phyloP scores from a whole-genome alignment of 2,329 filamentous ascomycete species.

The Paraconiothyrium brasiliense region DNA sequence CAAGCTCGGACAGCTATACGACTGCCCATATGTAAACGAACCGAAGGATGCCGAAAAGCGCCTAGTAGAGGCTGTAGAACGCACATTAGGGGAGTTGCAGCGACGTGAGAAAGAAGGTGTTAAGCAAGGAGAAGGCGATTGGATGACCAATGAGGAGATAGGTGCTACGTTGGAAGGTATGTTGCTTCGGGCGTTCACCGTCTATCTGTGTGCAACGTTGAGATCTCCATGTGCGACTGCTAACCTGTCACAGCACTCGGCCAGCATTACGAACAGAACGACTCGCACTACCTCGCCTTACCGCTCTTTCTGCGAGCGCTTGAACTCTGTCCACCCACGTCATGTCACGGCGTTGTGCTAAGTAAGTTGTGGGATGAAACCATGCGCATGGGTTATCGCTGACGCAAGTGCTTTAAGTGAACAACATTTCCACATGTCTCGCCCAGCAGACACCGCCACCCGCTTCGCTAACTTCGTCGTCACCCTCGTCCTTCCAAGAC shows the following conservation, averaged over 20 bases:
- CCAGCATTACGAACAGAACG: constrained; percentile 76
- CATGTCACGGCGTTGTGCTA: constrained; percentile 82
- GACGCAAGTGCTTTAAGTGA: constrained; percentile 63
- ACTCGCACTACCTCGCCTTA: constrained; percentile 81
- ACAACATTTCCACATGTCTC: constrained; percentile 79
- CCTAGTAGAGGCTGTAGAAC: constrained; percentile 83
- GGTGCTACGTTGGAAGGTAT: constrained; percentile 77
- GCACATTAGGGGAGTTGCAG: constrained; percentile 76
- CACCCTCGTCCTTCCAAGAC: constrained; percentile 47
- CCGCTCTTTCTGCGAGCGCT: constrained; percentile 89
- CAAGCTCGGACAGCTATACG: constrained; percentile 86
- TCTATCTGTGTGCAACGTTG: constrained; percentile 20
- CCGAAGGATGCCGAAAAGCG: constrained; percentile 77
- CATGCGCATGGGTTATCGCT: constrained; percentile 6
- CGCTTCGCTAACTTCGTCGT: constrained; percentile 41
- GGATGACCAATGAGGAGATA: constrained; percentile 75
- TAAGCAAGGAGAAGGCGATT: constrained; percentile 74
- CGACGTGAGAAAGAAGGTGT: constrained; percentile 73
- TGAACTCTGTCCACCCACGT: constrained; percentile 68
- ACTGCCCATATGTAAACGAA: constrained; percentile 77
- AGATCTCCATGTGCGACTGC: constrained; percentile 25
- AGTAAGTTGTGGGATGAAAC: constrained; percentile 60
- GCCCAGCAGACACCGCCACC: constrained; percentile 67
- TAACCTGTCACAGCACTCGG: constrained; percentile 68
- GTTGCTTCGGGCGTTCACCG: constrained; percentile 25